These are phyloP conservation scores for Arabidopsis lyrata DNA, from an alignment of 441 rosid genomes.

Conservation along the genomic window DNA sequence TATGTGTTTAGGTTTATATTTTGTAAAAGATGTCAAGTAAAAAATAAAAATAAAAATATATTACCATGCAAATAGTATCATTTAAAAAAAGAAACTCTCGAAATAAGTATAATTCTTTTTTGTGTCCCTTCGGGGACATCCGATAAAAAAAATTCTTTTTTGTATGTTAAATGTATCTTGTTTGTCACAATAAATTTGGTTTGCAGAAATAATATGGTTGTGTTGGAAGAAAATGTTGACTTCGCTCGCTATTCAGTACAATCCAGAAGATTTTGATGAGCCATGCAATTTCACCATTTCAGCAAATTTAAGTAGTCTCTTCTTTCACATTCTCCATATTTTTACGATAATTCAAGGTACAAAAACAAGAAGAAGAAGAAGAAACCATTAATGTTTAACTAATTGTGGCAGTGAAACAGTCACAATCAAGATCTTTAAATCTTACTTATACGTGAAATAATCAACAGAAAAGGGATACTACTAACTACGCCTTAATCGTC, in stretches of 20 bases:
- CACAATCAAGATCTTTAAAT: constrained; percentile 20
- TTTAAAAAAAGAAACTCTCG: not conserved
- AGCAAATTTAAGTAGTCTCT: not conserved
- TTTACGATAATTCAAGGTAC: constrained; percentile 7
- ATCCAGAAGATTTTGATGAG: constrained; percentile 7
- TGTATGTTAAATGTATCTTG: not conserved
- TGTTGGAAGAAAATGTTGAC: constrained; percentile 33
- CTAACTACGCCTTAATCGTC: not conserved
- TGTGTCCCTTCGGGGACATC: no score
- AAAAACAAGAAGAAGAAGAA: constrained; percentile 26
- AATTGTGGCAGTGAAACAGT: constrained; percentile 21
- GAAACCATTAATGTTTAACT: constrained; percentile 20
- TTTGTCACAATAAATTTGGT: constrained; percentile 22
- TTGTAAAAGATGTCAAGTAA: no score
- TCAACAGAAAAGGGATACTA: not conserved
- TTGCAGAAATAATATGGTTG: constrained; percentile 20
- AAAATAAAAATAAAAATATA: no score
- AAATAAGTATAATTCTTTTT: not conserved
- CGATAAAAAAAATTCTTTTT: not conserved
- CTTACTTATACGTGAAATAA: not conserved
- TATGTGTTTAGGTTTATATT: no score
- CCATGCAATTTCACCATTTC: not conserved
- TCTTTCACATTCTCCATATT: not conserved
- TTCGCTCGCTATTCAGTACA: not conserved
- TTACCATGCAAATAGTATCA: no score